phyloP scores from a whole-genome alignment of 805 yeast species.

The Maudiozyma pseudohumilis region DNA sequence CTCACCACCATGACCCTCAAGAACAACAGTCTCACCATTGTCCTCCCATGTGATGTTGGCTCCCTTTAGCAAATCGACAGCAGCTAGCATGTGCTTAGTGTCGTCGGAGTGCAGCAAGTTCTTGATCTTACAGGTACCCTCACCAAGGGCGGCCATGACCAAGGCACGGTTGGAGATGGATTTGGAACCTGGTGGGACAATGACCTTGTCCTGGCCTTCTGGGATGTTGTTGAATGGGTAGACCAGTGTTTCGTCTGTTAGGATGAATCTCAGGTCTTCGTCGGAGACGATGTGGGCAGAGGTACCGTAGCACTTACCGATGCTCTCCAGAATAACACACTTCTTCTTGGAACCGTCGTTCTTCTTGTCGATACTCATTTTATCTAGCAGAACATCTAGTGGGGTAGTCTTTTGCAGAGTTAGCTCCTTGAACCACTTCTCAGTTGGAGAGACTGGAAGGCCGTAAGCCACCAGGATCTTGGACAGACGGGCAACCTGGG shows the following conservation, averaged over 20 bases:
- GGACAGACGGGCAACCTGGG: conserved; percentile 82
- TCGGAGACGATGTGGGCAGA: conserved; percentile 80
- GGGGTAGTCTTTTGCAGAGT: conserved; percentile 64
- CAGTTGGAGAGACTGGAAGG: conserved; percentile 70
- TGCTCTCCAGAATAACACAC: conserved; percentile 70
- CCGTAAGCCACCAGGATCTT: conserved; percentile 80
- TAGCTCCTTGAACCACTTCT: conserved; percentile 58
- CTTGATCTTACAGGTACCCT: conserved; percentile 71
- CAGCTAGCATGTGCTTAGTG: conserved; percentile 87
- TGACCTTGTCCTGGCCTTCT: conserved; percentile 24
- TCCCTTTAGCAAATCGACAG: conserved; percentile 69
- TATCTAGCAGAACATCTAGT: conserved; percentile 60
- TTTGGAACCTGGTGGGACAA: conserved; percentile 92
- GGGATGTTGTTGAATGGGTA: conserved; percentile 38
- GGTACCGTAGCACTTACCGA: conserved; percentile 83
- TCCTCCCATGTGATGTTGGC: conserved; percentile 78
- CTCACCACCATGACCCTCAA: conserved; percentile 77
- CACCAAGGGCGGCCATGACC: conserved; percentile 83
- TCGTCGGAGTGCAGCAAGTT: conserved; percentile 93
- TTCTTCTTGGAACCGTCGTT: conserved; percentile 88
- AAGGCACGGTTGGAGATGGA: conserved; percentile 94
- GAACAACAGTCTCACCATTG: conserved; percentile 79
- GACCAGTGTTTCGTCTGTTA: conserved; percentile 74
- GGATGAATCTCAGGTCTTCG: conserved; percentile 66
- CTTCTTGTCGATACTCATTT: conserved; percentile 94